phyloP scores from a whole-genome alignment of 306 rosid genomes.

The Cucurbita pepo region DNA sequence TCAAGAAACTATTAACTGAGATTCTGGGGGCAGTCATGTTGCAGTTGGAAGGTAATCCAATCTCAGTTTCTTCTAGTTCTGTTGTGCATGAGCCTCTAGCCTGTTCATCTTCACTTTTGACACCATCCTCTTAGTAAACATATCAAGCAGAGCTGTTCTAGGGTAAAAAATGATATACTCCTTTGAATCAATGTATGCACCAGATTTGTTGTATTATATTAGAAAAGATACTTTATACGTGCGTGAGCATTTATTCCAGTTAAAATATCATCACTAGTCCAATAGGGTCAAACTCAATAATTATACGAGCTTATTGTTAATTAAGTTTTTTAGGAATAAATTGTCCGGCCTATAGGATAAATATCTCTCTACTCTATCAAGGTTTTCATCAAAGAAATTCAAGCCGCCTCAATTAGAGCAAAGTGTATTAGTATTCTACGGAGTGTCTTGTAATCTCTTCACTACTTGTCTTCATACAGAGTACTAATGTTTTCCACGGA shows the following conservation, averaged over 20 bases:
- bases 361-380: too few species aligned
- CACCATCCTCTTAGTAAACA: slow-evolving; percentile 27
- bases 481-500: too few species aligned
- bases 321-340: too few species aligned
- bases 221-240: background rate
- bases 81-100: slow-evolving; percentile 84
- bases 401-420: too few species aligned
- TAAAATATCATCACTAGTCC: too few species aligned
- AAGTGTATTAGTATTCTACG: too few species aligned
- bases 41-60: slow-evolving; percentile 60
- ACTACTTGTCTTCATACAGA: too few species aligned
- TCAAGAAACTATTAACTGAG: slow-evolving; percentile 56
- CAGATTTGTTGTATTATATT: slow-evolving; percentile 4
- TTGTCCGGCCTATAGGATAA: too few species aligned
- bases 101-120: slow-evolving; percentile 55
- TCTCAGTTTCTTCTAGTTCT: slow-evolving; percentile 57
- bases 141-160: background rate
- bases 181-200: background rate
- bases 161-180: background rate
- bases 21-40: slow-evolving; percentile 57
- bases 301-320: too few species aligned
- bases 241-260: background rate
- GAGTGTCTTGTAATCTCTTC: too few species aligned
- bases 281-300: too few species aligned
- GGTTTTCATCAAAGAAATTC: too few species aligned